Evolutionary conservation across 495 filamentous ascomycete species (phyloP), one percentile per base, ranked within the genome.

Genomic region (Podospora anserina): DNA sequence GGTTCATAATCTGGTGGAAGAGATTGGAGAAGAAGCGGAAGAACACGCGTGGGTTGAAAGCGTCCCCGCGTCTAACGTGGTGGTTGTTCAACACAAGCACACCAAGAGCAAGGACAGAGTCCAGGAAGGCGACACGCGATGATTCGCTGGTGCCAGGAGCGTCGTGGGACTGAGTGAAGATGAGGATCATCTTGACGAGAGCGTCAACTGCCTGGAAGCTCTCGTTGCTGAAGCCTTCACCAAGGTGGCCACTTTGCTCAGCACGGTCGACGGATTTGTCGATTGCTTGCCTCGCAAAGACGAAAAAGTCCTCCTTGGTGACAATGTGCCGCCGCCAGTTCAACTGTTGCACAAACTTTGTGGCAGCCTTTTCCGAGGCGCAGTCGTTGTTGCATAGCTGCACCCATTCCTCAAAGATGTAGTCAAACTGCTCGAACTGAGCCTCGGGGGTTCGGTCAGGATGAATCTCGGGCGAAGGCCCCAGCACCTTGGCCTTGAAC

Each of bases 391-490:
- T 88, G 81, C 88, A 93, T 18, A 98, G 85, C 54, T 89, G 87
- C 66, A 93, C 85, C 95, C 95, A 99, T 76, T 98, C 95, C 11
- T 90, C 91, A 76, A 99, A 97, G 56, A 96, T 85, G 74, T 98
- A 98, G 72, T 96, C 91, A 80, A 97, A 87, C 71, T 97, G 94
- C 64, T 94, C 90, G 58, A 87, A 86, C 72, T 88, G 88, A 56
- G 74, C 74, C 13, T 74, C 71, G 39, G 69, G 68, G 15, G 68
- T 68, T 39, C 75, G 16, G 28, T 61, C 64, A 30, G 73, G 20
- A 2, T 71, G 74, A 6, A 77, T 72, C 63, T 89, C 86, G 1
- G 84, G 83, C 7, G 88, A 79, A 4, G 88, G 87, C 53, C 85
- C 87, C 34, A 87, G 86, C 57, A 97, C 80, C 72, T 93, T 93